Evolutionary conservation across 805 yeast genomes (phyloP), one percentile per base, ranked within the genome.

Genomic region (Cyberlindnera galapagoensis): DNA sequence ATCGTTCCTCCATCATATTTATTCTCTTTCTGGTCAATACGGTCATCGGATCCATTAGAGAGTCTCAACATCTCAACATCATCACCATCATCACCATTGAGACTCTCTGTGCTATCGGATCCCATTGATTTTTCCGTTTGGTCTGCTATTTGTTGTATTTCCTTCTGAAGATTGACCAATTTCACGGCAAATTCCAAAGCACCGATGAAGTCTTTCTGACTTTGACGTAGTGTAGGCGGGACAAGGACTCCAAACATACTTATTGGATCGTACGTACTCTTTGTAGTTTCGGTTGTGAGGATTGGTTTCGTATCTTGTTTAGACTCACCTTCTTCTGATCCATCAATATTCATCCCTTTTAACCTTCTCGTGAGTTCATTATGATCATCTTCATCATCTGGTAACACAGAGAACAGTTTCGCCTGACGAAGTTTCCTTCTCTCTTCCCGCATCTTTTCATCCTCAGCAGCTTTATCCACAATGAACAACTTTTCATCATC

Each of bases 171-270:
- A 15, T 28, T 30, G 3, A 31, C 20, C 9, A 39, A 21, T 12
- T 29, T 22, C 13, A 42, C 38, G 6, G 40, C 18, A 8, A 21
- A 17, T 2, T 32, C 33, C 14, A 71, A 38, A 0, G 65, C 66
- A 3, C 30, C 31, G 3, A 31, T 42, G 38, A 74, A 74, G 18
- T 46, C 42, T 1, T 16, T 26, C 43, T 69, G 74, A 2, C 72
- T 56, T 18, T 40, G 34, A 6, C 62, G 51, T 16, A 73, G 47
- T 22, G 60, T 59, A 24, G 39, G 27, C 5, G 77, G 72, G 3
- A 65, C 72, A 23, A 73, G 47, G 0, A 63, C 64, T 2, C 74
- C 74, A 51, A 73, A 69, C 60, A 68, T 72, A 22, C 55, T 34
- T 8, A 67, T 47, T 1, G 71, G 71, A 34, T 63, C 61, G 24